Evolutionary conservation across 371 early-diverging fungal genomes (phyloP), one percentile per base, ranked within the genome.

Genomic region (Smittium culicis): DNA sequence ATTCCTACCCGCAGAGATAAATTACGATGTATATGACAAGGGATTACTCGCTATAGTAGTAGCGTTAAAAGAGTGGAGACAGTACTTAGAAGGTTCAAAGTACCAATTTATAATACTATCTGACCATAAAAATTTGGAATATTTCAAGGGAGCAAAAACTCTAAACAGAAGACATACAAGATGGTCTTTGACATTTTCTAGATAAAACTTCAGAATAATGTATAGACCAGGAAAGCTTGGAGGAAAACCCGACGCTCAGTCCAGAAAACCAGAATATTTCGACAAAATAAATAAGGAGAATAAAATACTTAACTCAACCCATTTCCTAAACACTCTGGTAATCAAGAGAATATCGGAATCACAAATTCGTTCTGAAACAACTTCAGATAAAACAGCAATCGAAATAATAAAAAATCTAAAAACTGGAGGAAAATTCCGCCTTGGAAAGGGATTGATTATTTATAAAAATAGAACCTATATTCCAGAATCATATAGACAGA

Each of bases 201-300:
- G 58, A 54, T 71, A 30, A 8, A 27, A 70, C n/a, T 69, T 69
- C 27, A 30, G 24, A 45, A 61, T 70, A 17, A 56, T 32, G n/a
- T 71, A 71, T 25, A 35, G 34, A 1, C 59, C 60, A 1, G 70
- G 71, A 0, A 0, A 1, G 1, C n/a, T 58, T 11, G 56, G 66
- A 16, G 27, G 28, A 17, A n/a, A 54, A 16, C 64, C 71, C 3
- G 71, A 71, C 61, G 61, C 70, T 1, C 34, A 65, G 29, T 68
- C 68, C 0, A 5, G 20, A 11, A 45, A 20, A 45, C 20, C 5
- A 20, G 45, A 45, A 45, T 45, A 45, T 45, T 11, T 20, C 5
- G 11, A 45, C 5, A 45, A 45, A 45, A 45, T 20, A 45, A 45
- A 45, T 11, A 45, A 20, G 45, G 11, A 45, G 5, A 45, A 45